A percentile compares a stretch with the other conserved stretches of the same genome.
phyloP scores from a whole-genome alignment of 148 eudicot species.

The Cornus suecica region DNA sequence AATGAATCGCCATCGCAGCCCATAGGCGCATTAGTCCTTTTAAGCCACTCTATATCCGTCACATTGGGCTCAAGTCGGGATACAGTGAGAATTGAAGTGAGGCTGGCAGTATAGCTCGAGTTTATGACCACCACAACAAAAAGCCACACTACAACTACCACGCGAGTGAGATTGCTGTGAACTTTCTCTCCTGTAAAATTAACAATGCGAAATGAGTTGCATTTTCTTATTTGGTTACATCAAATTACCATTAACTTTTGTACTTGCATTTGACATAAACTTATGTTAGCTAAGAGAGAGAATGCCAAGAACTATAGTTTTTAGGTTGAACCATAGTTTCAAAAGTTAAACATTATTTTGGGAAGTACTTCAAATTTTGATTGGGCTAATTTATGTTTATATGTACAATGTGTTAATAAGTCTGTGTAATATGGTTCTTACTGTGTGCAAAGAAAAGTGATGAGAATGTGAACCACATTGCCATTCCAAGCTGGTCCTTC shows the following conservation, averaged over 20 bases:
- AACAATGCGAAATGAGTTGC: not conserved
- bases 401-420: not conserved
- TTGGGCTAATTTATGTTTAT: not conserved
- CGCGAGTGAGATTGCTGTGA: conserved; percentile 23
- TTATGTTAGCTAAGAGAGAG: too few relatives aligned
- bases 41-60: conserved; percentile 24
- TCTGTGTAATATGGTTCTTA: conserved; percentile 17
- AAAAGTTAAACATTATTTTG: too few relatives aligned
- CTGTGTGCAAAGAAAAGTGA: conserved; percentile 47
- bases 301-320: too few relatives aligned
- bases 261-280: too few relatives aligned
- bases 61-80: conserved; percentile 33
- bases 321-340: too few relatives aligned
- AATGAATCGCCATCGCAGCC: conserved; percentile 45
- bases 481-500: conserved; percentile 30
- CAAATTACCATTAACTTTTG: too few relatives aligned
- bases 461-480: conserved; percentile 43
- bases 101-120: too few relatives aligned
- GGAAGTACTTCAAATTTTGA: conserved; percentile 18
- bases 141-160: conserved; percentile 38
- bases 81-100: too few relatives aligned
- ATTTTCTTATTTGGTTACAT: too few relatives aligned
- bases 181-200: conserved; percentile 33
- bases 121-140: conserved; percentile 37
- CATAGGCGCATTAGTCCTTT: conserved; percentile 18